Conservation (phyloP, 768 basidiomycete species). For the Holtermanniella nyarrowii region DNA sequence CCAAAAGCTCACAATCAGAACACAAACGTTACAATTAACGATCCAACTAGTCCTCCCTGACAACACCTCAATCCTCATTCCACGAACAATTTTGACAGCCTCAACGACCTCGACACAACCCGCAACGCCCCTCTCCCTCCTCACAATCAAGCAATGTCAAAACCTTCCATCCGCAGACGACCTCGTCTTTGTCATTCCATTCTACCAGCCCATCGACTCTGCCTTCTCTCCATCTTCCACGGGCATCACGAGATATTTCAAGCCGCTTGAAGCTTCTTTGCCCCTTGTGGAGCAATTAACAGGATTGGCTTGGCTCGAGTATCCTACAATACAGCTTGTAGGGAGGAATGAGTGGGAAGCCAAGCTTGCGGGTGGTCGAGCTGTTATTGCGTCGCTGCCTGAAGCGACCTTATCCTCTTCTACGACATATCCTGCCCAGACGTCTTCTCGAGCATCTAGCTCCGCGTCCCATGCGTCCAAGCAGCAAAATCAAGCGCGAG, state of each 20-base stretch:
- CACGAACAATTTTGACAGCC: slow-evolving; percentile 19
- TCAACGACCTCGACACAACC: slow-evolving; percentile 8
- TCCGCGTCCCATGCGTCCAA: slow-evolving; percentile 38
- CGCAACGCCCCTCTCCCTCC: neutral
- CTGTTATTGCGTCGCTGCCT: slow-evolving; percentile 44
- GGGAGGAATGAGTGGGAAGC: slow-evolving; percentile 54
- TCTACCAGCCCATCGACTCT: slow-evolving; percentile 18
- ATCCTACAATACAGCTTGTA: slow-evolving; percentile 69
- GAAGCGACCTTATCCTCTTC: too few species aligned
- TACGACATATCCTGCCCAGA: too few species aligned
- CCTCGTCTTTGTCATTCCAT: slow-evolving; percentile 18
- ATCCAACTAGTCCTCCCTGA: slow-evolving; percentile 58
- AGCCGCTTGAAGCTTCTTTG: slow-evolving; percentile 50
- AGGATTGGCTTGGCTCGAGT: slow-evolving; percentile 66
- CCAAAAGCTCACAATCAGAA: slow-evolving; percentile 44
- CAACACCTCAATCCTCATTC: slow-evolving; percentile 21
- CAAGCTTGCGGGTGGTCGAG: slow-evolving; percentile 49
- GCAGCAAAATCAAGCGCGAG: slow-evolving; percentile 1
- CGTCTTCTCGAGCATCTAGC: too few species aligned
- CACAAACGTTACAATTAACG: slow-evolving; percentile 57
- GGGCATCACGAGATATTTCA: slow-evolving; percentile 45
- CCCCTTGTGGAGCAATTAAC: slow-evolving; percentile 49
- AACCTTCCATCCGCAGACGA: neutral
- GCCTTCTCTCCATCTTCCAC: too few species aligned
- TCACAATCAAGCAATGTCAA: neutral